Conservation (phyloP, 495 filamentous ascomycete species). For the Hypoxylon perforatum region DNA sequence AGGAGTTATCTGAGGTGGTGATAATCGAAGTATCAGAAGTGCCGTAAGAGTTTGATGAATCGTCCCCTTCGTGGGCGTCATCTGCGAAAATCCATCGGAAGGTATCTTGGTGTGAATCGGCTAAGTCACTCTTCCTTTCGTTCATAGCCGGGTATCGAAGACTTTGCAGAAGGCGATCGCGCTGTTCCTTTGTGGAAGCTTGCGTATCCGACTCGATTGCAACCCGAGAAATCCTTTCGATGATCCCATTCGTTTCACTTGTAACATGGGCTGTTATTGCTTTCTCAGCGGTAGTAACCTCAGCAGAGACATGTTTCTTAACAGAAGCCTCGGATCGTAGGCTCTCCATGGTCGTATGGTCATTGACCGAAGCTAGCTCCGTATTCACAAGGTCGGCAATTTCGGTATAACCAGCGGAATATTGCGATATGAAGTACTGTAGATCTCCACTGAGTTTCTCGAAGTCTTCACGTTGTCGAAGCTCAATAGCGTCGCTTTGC, state of each 20-base stretch:
- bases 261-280: slow-evolving; percentile 1
- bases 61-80: not conserved
- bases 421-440: slow-evolving; percentile 15
- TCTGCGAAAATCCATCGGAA: slow-evolving; percentile 25
- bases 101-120: slow-evolving; percentile 10
- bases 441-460: slow-evolving; percentile 8
- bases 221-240: not conserved
- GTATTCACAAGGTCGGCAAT: slow-evolving; percentile 14
- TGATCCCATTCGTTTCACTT: slow-evolving; percentile 8
- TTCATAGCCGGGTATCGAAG: slow-evolving; percentile 21
- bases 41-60: not conserved
- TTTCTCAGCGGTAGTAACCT: slow-evolving; percentile 3
- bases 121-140: slow-evolving; percentile 9
- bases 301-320: slow-evolving; percentile 13
- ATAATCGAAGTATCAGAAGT: too few species aligned
- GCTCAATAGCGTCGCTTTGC: slow-evolving; percentile 23
- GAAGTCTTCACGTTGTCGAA: slow-evolving; percentile 28
- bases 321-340: slow-evolving; percentile 4
- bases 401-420: slow-evolving; percentile 6
- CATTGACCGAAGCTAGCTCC: slow-evolving; percentile 1
- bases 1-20: too few species aligned
- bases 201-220: not conserved
- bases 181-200: slow-evolving; percentile 1
- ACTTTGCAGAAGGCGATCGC: slow-evolving; percentile 8
- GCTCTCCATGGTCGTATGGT: not conserved